A percentile compares a stretch with the other conserved stretches of the same genome.
These are phyloP conservation scores for Solanum bukasovii DNA, from an alignment of 257 asterid genomes.

Conservation along the genomic window DNA sequence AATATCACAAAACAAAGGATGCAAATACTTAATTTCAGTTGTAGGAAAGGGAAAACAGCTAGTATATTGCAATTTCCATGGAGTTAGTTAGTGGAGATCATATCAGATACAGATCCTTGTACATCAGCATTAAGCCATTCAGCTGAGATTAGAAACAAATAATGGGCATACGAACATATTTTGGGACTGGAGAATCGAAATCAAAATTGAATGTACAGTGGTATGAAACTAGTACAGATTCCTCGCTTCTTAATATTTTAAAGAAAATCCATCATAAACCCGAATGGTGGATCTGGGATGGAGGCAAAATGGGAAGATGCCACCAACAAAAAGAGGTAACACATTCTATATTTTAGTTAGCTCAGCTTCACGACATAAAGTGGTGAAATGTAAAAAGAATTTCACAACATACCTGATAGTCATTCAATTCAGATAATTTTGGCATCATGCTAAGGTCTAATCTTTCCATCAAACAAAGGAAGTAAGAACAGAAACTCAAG, in stretches of 20 bases:
- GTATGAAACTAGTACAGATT: background rate
- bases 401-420: background rate
- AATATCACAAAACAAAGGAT: background rate
- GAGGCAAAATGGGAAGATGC: background rate
- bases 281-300: background rate
- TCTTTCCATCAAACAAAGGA: background rate
- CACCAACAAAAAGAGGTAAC: background rate
- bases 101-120: background rate
- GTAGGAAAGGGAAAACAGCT: background rate
- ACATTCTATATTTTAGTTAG: background rate
- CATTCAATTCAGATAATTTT: background rate
- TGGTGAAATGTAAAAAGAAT: background rate
- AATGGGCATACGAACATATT: background rate
- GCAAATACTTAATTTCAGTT: background rate
- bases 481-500: background rate
- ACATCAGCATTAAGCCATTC: background rate
- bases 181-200: background rate
- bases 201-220: background rate
- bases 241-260: background rate
- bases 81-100: background rate
- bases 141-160: background rate
- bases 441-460: too few species aligned
- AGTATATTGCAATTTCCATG: background rate
- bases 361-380: background rate
- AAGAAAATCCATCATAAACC: background rate